Conservation (phyloP, 768 basidiomycete genomes). For the Tylopilus balloui region DNA sequence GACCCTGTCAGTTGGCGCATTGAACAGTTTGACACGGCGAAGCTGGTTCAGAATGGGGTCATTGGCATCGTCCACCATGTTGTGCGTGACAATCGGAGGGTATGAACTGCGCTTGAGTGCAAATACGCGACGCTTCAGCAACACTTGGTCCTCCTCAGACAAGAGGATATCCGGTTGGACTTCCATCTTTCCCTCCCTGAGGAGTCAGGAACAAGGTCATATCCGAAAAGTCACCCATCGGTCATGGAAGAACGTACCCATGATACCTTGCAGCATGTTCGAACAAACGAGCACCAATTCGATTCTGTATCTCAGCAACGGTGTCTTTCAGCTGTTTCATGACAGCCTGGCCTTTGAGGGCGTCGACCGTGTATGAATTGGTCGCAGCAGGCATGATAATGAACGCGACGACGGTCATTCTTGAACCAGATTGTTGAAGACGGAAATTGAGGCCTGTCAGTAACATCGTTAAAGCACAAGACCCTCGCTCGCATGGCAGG, state of each 20-base stretch:
- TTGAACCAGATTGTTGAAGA: constrained; percentile 59
- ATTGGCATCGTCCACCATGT: constrained; percentile 90
- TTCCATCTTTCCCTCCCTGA: constrained; percentile 68
- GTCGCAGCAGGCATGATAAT: constrained; percentile 98
- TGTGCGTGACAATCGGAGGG: constrained; percentile 97
- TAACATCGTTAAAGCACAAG: neutral
- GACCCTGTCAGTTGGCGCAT: constrained; percentile 81
- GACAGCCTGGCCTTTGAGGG: constrained; percentile 95
- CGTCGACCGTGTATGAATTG: constrained; percentile 95
- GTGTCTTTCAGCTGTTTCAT: constrained; percentile 96
- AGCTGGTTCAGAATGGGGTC: constrained; percentile 97
- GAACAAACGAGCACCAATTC: constrained; percentile 87
- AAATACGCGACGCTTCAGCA: constrained; percentile 93
- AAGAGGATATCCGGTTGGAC: constrained; percentile 74
- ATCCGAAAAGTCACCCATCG: neutral
- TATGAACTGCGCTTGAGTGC: constrained; percentile 91
- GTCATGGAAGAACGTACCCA: constrained; percentile 49
- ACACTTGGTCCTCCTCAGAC: constrained; percentile 87
- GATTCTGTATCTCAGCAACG: constrained; percentile 90
- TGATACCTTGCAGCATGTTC: constrained; percentile 92
- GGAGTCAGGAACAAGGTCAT: neutral
- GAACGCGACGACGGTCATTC: constrained; percentile 90
- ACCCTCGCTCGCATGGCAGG: neutral
- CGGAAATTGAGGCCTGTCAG: constrained; percentile 51
- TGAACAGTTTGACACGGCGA: constrained; percentile 91